Evolutionary conservation across 2,329 filamentous ascomycete species (phyloP).

Genomic region (Penicillium sp.): DNA sequence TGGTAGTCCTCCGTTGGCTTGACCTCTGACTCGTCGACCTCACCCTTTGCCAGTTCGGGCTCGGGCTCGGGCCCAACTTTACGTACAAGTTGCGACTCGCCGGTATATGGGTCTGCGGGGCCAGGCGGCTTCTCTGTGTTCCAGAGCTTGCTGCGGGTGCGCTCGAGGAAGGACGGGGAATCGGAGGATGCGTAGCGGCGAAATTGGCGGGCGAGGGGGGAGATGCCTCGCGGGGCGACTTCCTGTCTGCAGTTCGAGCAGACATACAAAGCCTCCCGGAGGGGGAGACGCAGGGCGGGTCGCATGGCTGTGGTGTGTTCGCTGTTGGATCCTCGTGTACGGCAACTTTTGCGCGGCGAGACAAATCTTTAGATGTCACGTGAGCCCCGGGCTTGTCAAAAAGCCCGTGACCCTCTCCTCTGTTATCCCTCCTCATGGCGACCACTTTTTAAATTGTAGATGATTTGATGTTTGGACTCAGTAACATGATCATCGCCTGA

Average conservation of each 20-base stretch:
- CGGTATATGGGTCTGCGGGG: constrained; percentile 50
- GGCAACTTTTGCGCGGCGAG: constrained; percentile 26
- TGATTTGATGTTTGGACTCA: no score
- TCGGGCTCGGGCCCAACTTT: constrained; percentile 27
- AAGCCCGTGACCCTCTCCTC: background rate
- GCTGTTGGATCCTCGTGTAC: constrained; percentile 6
- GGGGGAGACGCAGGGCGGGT: constrained; percentile 39
- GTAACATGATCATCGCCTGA: no score
- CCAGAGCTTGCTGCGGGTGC: constrained; percentile 52
- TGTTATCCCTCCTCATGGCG: background rate
- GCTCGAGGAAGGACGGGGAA: constrained; percentile 45
- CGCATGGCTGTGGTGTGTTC: constrained; percentile 36
- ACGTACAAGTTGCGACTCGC: constrained; percentile 25
- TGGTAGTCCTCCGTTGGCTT: constrained; percentile 14
- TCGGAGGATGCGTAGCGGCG: constrained; percentile 39
- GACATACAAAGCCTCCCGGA: constrained; percentile 42
- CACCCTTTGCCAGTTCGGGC: constrained; percentile 20
- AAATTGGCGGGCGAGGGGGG: constrained; percentile 34
- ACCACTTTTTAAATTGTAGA: no score
- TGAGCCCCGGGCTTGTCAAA: constrained; percentile 23
- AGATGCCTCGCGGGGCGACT: constrained; percentile 31
- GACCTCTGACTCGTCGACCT: constrained; percentile 15
- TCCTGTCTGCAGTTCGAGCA: constrained; percentile 45
- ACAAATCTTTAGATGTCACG: constrained; percentile 31
- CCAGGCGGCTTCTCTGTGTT: constrained; percentile 54